Evolutionary conservation across 2,329 filamentous ascomycete species (phyloP), one percentile per base, ranked within the genome.

Genomic region (Keithomyces neogunnii): DNA sequence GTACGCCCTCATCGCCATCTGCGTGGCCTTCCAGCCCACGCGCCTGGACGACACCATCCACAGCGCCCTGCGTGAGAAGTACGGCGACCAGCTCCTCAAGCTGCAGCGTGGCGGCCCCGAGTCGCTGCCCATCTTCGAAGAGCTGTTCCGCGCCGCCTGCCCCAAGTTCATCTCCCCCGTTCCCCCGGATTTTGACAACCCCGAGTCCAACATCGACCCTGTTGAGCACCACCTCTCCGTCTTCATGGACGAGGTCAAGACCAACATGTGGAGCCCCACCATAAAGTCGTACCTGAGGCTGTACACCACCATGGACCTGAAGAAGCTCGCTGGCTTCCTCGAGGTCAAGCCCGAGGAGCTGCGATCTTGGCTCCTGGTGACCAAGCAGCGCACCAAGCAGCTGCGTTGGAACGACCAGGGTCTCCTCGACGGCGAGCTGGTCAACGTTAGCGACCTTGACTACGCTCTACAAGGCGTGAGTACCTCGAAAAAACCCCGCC

Each of bases 211-310:
- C 78, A 80, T 97, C 63, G 93, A 99, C 75, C 93, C 93, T 43
- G 83, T 96, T 59, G 92, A 99, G 76, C 93, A 99, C 78, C 92
- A 99, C 74, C 84, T 96, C 58, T 80, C 88, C 63, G 87, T 99
- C 74, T 99, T 99, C 80, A 97, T 99, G 92, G 91, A 96, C 62
- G 93, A 99, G 77, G 92, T 99, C 71, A 96, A 95, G 84, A 96
- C 89, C 74, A 97, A 95, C 74, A 93, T 99, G 82, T 95, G 84
- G 84, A 92, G 89, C 69, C 93, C 93, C 44, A 96, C 91, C 45
- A 88, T 99, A 69, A 96, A 95, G 80, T 96, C 91, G 56, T 99
- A 99, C 78, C 83, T 99, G 60, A 93, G 95, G 69, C 86, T 99
- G 51, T 99, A 99, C 83, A 97, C 93, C 45, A 99, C 93, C 61